phyloP scores from a whole-genome alignment of 2,329 filamentous ascomycete species.

The Fusarium siculi region DNA sequence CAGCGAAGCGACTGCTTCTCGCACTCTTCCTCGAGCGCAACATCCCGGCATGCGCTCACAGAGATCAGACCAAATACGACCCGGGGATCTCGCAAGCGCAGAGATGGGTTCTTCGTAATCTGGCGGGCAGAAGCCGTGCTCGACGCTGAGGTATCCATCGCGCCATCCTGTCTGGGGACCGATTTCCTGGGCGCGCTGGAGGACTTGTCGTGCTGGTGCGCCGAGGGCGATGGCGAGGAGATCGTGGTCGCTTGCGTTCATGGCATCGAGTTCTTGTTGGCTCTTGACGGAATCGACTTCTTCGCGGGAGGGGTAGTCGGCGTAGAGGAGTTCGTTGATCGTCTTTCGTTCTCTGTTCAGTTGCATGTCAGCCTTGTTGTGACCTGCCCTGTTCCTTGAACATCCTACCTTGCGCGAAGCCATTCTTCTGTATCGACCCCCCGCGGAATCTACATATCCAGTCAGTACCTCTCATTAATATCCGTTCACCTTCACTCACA shows the following conservation, averaged over 20 bases:
- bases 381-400: background rate
- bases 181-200: constrained; percentile 63
- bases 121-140: constrained; percentile 63
- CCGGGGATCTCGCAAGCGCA: constrained; percentile 57
- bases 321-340: constrained; percentile 61
- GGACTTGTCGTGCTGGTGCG: constrained; percentile 64
- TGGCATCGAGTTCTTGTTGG: constrained; percentile 57
- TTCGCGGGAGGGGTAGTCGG: constrained; percentile 54
- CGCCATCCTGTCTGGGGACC: constrained; percentile 62
- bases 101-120: constrained; percentile 61
- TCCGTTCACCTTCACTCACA: background rate
- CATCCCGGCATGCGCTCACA: constrained; percentile 65
- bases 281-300: constrained; percentile 51
- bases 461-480: fast-evolving
- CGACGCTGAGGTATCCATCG: constrained; percentile 52
- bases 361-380: background rate
- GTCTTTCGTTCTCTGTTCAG: constrained; percentile 53
- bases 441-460: constrained; percentile 52
- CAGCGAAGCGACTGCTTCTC: constrained; percentile 60
- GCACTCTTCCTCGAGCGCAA: constrained; percentile 60
- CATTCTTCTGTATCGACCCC: constrained; percentile 59
- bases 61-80: constrained; percentile 65
- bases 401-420: constrained; percentile 51
- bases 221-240: constrained; percentile 63
- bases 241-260: constrained; percentile 60